Conservation (phyloP, 2,329 filamentous ascomycete genomes). For the Byssochlamys sp. region DNA sequence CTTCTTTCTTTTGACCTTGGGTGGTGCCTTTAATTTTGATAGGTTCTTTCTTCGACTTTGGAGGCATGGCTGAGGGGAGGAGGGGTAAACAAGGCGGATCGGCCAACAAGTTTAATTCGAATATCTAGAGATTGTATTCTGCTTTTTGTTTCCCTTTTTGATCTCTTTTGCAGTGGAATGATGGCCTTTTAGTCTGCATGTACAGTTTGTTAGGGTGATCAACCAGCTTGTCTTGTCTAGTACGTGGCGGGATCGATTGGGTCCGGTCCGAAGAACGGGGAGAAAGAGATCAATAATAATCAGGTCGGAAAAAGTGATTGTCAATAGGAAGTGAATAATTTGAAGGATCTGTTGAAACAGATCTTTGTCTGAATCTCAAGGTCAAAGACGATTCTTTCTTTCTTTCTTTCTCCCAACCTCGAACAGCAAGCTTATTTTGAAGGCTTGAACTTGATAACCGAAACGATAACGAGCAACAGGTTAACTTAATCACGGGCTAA, state of each 20-base stretch:
- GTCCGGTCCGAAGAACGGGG: background rate
- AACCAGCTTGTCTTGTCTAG: background rate
- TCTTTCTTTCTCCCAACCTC: background rate
- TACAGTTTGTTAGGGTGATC: background rate
- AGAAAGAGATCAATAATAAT: background rate
- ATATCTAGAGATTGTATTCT: background rate
- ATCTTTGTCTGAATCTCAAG: background rate
- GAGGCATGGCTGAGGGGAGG: background rate
- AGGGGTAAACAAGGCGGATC: background rate
- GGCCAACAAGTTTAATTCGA: background rate
- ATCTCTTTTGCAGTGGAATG: background rate
- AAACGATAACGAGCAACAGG: background rate
- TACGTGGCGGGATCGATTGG: background rate
- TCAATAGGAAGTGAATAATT: background rate
- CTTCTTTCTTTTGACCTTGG: slow-evolving; percentile 3
- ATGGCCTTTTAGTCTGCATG: background rate
- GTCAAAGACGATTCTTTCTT: background rate
- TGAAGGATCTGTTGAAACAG: background rate
- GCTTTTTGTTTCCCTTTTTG: too few species aligned
- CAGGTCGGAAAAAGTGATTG: background rate
- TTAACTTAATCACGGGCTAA: background rate
- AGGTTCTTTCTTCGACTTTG: slow-evolving; percentile 1
- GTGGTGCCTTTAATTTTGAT: slow-evolving; percentile 7
- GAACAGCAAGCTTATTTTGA: background rate
- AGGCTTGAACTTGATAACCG: background rate